Evolutionary conservation across 352 stramenopile species (phyloP), one percentile per base, ranked within the genome.

Genomic region (Pythium periplocum): DNA sequence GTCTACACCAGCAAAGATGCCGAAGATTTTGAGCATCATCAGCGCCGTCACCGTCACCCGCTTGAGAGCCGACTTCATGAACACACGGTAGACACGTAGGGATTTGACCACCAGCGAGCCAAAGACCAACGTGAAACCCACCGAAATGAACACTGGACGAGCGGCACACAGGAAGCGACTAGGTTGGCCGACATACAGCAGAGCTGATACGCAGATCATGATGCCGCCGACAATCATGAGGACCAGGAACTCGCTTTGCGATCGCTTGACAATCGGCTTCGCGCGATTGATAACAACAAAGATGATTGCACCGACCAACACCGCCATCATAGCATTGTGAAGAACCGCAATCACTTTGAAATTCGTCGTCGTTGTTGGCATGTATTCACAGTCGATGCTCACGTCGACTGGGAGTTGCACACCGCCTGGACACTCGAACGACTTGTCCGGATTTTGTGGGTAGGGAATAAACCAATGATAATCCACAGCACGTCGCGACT

Each of bases 21-120:
- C 44, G 37, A 78, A 61, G 17, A 82, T 49, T 36, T 80, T 71
- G 53, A 82, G 54, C 43, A 75, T 76, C n/a, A 45, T 62, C 6
- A 55, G 46, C 2, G 68, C 17, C 26, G 69, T 72, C 17, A 85
- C 51, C 10, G 51, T 70, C 34, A 71, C 56, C 5, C 69, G 57
- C 45, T 82, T 87, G 60, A 84, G 66, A 4, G 66, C 52, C 3
- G 59, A 65, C 9, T 44, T 42, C 54, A 79, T 57, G 61, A 87
- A 85, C 2, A 87, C 62, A 4, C 73, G 68, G 53, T 87, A 87
- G 0, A 87, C 76, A 0, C 76, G 69, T 6, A 83, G 30, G 5
- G 71, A 79, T 42, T 87, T 87, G 35, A 82, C 68, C 4, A 85
- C 43, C 3, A 87, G 59, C 4, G 71, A 70, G 10, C 71, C 73